Conservation (phyloP, 148 eudicot genomes). For the Vaccinium macrocarpon region DNA sequence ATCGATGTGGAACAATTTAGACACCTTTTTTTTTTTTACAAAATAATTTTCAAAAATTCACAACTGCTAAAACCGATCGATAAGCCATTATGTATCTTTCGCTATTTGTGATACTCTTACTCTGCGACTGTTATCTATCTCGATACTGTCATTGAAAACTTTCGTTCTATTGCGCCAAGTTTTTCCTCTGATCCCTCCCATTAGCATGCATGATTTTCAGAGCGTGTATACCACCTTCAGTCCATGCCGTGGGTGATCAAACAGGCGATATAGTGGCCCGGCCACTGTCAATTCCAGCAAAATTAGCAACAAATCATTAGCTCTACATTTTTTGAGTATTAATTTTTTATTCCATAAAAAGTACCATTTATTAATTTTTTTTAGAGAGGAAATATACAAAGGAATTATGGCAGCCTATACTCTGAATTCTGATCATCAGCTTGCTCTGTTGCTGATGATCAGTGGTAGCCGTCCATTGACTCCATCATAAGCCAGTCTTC, state of each 20-base stretch:
- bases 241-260: not conserved
- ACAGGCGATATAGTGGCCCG: not conserved
- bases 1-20: too few species aligned
- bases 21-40: not conserved
- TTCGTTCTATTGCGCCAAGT: not conserved
- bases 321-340: not conserved
- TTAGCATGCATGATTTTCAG: not conserved
- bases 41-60: not conserved
- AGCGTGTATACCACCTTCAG: not conserved
- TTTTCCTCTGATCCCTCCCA: not conserved
- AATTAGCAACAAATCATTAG: slow-evolving; percentile 15
- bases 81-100: too few species aligned
- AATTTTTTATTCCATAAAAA: too few species aligned
- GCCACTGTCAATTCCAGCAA: not conserved
- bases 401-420: not conserved
- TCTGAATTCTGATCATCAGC: not conserved
- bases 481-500: not conserved
- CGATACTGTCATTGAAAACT: not conserved
- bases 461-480: too few species aligned
- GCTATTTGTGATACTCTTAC: not conserved
- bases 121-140: not conserved
- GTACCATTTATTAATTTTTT: too few species aligned
- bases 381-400: too few species aligned
- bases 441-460: not conserved
- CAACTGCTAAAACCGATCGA: not conserved